These are phyloP conservation scores for Solanum chilense DNA, from an alignment of 257 asterid genomes.

Conservation along the genomic window DNA sequence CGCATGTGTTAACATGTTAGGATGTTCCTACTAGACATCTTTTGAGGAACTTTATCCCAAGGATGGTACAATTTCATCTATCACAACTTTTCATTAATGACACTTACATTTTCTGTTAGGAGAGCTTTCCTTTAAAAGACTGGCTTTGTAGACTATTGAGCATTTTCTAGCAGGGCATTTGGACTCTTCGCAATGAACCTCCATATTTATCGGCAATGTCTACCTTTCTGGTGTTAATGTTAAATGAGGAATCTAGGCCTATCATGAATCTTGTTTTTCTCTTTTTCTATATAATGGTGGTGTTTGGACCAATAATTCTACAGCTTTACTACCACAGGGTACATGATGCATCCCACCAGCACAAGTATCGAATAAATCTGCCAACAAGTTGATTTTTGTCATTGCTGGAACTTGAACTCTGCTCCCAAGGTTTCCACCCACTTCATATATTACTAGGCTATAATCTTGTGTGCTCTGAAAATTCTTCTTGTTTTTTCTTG, in stretches of 20 bases:
- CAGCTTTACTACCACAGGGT: background rate
- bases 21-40: background rate
- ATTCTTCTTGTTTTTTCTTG: background rate
- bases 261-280: background rate
- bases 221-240: background rate
- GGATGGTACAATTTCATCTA: background rate
- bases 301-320: background rate
- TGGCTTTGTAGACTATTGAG: background rate
- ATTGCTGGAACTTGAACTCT: background rate
- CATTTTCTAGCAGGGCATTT: background rate
- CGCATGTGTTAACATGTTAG: background rate
- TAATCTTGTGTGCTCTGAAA: background rate
- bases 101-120: background rate
- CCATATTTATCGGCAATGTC: background rate
- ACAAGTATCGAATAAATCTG: background rate
- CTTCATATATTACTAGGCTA: background rate
- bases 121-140: background rate
- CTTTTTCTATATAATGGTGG: background rate
- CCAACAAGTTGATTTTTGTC: background rate
- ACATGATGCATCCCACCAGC: background rate
- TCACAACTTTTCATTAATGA: background rate
- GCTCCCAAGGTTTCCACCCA: background rate
- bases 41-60: background rate
- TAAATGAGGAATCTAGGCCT: background rate
- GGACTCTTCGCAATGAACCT: background rate